These are phyloP conservation scores for Leptosphaerulina australis DNA, from an alignment of 2,329 filamentous ascomycete genomes.

Conservation along the genomic window DNA sequence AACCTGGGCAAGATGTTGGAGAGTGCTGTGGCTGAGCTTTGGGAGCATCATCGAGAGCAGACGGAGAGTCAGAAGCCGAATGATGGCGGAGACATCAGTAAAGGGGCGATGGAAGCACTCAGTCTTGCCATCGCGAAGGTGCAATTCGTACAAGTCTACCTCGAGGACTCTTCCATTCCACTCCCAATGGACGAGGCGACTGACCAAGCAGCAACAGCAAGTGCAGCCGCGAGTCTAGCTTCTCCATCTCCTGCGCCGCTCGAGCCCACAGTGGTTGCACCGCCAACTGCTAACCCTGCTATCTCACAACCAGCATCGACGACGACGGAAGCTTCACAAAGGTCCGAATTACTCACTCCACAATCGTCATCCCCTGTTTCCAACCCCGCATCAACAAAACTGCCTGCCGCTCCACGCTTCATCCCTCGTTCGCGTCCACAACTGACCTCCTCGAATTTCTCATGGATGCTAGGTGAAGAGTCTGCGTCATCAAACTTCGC, in stretches of 20 bases:
- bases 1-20: slow-evolving; percentile 72
- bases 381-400: slow-evolving; percentile 13
- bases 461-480: slow-evolving; percentile 71
- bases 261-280: slow-evolving; percentile 29
- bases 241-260: slow-evolving; percentile 26
- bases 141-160: slow-evolving; percentile 59
- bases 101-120: slow-evolving; percentile 49
- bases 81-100: slow-evolving; percentile 36
- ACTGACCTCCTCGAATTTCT: slow-evolving; percentile 75
- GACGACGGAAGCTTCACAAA: slow-evolving; percentile 1
- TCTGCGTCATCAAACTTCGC: slow-evolving; percentile 43
- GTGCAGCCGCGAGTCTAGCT: slow-evolving; percentile 28
- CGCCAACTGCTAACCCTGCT: slow-evolving; percentile 25
- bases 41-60: slow-evolving; percentile 62
- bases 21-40: slow-evolving; percentile 68
- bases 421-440: slow-evolving; percentile 62
- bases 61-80: slow-evolving; percentile 46
- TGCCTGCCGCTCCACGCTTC: slow-evolving; percentile 34
- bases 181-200: slow-evolving; percentile 49
- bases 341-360: slow-evolving; percentile 16
- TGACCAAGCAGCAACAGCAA: slow-evolving; percentile 33
- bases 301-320: slow-evolving; percentile 10
- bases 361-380: slow-evolving; percentile 28
- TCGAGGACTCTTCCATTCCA: slow-evolving; percentile 54
- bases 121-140: slow-evolving; percentile 58